A percentile compares a stretch with the other conserved stretches of the same genome.
Evolutionary conservation across 345 rosid genomes (phyloP).

Genomic region (Acer negundo): DNA sequence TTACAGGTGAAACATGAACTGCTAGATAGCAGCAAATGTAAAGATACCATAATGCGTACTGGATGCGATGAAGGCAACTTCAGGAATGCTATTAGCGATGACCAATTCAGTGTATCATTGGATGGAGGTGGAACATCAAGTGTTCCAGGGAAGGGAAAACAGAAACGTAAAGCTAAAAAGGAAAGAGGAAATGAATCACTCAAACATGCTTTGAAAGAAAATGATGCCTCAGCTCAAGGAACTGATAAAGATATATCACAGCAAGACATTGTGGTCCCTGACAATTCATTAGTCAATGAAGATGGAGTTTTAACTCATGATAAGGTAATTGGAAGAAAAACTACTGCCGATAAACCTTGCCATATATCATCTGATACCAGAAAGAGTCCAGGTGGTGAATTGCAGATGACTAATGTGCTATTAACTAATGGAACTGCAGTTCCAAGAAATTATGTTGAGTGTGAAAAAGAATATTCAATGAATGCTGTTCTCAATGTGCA

Average conservation of each 20-base stretch:
- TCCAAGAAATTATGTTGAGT: slow-evolving; percentile 15
- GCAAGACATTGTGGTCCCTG: background rate
- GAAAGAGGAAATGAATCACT: slow-evolving; percentile 7
- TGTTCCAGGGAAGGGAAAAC: slow-evolving; percentile 23
- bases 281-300: slow-evolving; percentile 11
- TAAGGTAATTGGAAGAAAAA: slow-evolving; percentile 1
- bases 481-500: slow-evolving; percentile 13
- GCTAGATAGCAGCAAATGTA: background rate
- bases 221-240: background rate
- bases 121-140: slow-evolving; percentile 20
- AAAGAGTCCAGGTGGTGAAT: slow-evolving; percentile 6
- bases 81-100: slow-evolving; percentile 12
- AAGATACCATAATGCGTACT: slow-evolving; percentile 14
- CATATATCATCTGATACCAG: slow-evolving; percentile 16
- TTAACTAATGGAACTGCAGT: slow-evolving; percentile 14
- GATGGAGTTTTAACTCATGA: slow-evolving; percentile 14
- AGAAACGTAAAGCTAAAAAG: slow-evolving; percentile 22
- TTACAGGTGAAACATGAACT: slow-evolving; percentile 15
- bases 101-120: slow-evolving; percentile 7
- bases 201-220: slow-evolving; percentile 30
- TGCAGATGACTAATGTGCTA: slow-evolving; percentile 8
- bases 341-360: slow-evolving; percentile 7
- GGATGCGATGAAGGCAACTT: slow-evolving; percentile 15
- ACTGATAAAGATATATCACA: slow-evolving; percentile 17
- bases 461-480: slow-evolving; percentile 13